Percentiles rank a stretch among this genome's conserved stretches.
Evolutionary conservation across 164 flowering plant genomes (phyloP).

Genomic region (Sextonia rubra): DNA sequence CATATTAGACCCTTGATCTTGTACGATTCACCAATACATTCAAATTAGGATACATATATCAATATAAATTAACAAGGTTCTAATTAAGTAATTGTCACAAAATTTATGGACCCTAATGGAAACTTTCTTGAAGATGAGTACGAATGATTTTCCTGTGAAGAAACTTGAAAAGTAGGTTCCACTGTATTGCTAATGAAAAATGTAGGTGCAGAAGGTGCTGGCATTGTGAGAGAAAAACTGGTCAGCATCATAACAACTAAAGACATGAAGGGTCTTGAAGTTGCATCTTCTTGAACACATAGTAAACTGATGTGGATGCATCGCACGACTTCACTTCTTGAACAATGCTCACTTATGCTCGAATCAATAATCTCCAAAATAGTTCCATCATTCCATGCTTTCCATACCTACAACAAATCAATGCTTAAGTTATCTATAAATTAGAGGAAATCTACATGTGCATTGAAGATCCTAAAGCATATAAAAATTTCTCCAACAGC

Average conservation of each 20-base stretch:
- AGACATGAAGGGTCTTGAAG: constrained; percentile 42
- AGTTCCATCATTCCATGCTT: constrained; percentile 8
- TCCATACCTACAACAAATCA: neutral
- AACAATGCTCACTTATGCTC: neutral
- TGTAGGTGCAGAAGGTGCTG: constrained; percentile 38
- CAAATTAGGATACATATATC: too few species aligned
- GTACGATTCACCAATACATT: too few species aligned
- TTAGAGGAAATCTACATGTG: too few species aligned
- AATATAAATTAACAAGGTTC: neutral
- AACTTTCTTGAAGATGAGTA: constrained; percentile 3
- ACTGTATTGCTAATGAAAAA: constrained; percentile 15
- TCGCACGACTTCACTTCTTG: constrained; percentile 27
- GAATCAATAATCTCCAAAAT: constrained; percentile 22
- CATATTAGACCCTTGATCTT: too few species aligned
- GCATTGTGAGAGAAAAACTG: constrained; percentile 24
- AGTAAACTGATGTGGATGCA: constrained; percentile 50
- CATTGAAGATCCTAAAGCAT: too few species aligned
- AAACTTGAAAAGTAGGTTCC: neutral
- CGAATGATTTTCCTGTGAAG: too few species aligned
- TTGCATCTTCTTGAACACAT: too few species aligned
- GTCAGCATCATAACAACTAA: constrained; percentile 35
- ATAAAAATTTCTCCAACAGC: too few species aligned
- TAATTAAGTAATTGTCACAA: constrained; percentile 4
- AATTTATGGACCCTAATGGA: neutral
- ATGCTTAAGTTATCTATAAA: too few species aligned